phyloP scores from a whole-genome alignment of 2,329 filamentous ascomycete species.

The Curvularia sp. region DNA sequence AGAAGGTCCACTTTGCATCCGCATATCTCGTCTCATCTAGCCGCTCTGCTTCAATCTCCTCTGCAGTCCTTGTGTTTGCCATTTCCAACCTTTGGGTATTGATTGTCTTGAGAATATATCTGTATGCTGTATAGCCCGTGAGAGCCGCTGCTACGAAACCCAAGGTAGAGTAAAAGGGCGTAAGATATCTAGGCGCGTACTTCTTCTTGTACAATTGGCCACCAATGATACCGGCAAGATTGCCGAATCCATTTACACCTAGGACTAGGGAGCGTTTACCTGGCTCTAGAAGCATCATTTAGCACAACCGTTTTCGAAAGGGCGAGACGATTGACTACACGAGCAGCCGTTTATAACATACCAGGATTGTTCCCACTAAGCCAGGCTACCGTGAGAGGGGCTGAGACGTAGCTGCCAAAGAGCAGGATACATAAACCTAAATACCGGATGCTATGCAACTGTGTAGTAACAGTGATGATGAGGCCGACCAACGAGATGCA shows the following conservation, averaged over 20 bases:
- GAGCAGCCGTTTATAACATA: not conserved
- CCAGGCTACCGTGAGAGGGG: conserved; percentile 36
- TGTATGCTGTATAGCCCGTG: conserved; percentile 30
- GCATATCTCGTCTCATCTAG: conserved; percentile 26
- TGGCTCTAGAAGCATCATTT: conserved; percentile 7
- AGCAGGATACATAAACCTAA: conserved; percentile 34
- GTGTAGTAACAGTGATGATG: conserved; percentile 23
- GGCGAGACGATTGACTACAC: not conserved
- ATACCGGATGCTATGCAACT: conserved; percentile 20
- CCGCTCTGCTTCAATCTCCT: conserved; percentile 31
- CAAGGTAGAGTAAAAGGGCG: conserved; percentile 32
- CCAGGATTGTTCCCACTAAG: conserved; percentile 34
- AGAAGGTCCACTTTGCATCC: conserved; percentile 37
- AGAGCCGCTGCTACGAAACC: conserved; percentile 32
- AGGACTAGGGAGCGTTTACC: conserved; percentile 34
- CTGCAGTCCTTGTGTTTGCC: conserved; percentile 17
- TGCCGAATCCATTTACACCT: conserved; percentile 35
- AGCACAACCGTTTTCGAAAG: not conserved
- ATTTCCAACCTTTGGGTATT: conserved; percentile 25
- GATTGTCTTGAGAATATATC: conserved; percentile 25
- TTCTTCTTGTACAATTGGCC: conserved; percentile 28
- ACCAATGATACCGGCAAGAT: conserved; percentile 36
- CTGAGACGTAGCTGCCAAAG: conserved; percentile 33
- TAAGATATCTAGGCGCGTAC: conserved; percentile 30
- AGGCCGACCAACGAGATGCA: conserved; percentile 52